phyloP scores from a whole-genome alignment of 495 filamentous ascomycete genomes.

The Talaromyces liani region DNA sequence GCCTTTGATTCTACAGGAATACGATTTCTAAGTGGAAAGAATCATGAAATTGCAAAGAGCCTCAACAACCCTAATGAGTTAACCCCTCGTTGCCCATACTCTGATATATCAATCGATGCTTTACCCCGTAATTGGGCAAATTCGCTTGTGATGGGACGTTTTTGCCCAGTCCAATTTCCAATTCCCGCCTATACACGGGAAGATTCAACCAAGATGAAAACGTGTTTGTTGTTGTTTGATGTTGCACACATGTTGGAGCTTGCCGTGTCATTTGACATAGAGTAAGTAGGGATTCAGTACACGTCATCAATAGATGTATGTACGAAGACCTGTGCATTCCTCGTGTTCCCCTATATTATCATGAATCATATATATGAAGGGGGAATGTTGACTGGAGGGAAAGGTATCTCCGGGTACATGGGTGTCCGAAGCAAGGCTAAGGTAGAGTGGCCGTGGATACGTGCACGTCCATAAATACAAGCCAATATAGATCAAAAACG shows the following conservation, averaged over 20 bases:
- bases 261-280: no score
- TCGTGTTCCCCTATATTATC: no score
- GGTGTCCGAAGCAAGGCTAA: not conserved
- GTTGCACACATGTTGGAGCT: not conserved
- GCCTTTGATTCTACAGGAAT: no score
- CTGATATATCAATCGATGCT: not conserved
- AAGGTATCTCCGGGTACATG: not conserved
- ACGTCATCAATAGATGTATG: not conserved
- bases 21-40: no score
- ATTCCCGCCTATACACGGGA: not conserved
- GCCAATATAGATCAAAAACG: no score
- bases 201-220: not conserved
- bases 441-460: no score
- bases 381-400: not conserved
- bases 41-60: no score
- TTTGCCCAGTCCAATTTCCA: not conserved
- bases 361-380: no score
- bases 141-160: not conserved
- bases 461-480: no score
- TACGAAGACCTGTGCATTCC: not conserved
- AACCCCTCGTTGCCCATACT: no score
- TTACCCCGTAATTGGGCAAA: not conserved
- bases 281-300: no score
- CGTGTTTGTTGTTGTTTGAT: not conserved
- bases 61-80: no score